These are phyloP conservation scores for Moniliophthora roreri DNA, from an alignment of 1,284 basidiomycete genomes.

Conservation along the genomic window DNA sequence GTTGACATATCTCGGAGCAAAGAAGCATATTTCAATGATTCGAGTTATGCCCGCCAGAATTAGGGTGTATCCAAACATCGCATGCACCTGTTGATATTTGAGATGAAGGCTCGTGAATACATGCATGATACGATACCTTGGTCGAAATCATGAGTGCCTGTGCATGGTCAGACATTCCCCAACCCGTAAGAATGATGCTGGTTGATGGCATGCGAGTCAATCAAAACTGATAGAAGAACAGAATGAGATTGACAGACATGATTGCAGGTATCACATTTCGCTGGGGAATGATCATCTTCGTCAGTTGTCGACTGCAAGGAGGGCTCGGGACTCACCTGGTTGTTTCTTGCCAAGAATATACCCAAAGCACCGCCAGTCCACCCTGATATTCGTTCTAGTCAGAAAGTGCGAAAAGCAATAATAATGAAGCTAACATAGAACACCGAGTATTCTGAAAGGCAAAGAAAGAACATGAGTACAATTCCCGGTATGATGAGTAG, in stretches of 20 bases:
- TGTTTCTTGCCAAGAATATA: constrained; percentile 82
- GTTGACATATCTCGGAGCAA: constrained; percentile 40
- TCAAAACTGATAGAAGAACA: not conserved
- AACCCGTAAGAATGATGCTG: constrained; percentile 88
- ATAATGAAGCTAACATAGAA: constrained; percentile 48
- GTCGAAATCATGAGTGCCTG: constrained; percentile 86
- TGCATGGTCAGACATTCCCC: constrained; percentile 92
- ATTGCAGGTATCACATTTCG: constrained; percentile 82
- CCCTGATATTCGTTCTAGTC: constrained; percentile 47
- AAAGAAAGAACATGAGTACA: constrained; percentile 11
- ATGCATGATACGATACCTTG: constrained; percentile 44
- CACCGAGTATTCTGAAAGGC: constrained; percentile 48
- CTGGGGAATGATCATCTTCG: constrained; percentile 27
- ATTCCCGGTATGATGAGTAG: not conserved
- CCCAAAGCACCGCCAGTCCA: constrained; percentile 91
- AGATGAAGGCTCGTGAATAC: not conserved
- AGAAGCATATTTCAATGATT: constrained; percentile 87
- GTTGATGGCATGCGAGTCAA: constrained; percentile 11
- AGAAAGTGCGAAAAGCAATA: constrained; percentile 6
- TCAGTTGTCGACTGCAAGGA: not conserved
- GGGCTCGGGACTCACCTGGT: constrained; percentile 43
- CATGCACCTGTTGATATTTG: constrained; percentile 62
- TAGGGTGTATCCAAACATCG: constrained; percentile 81
- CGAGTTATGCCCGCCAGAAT: constrained; percentile 85
- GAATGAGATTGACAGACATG: constrained; percentile 53